Conservation (phyloP, 352 stramenopile species). For the Pythium utonaiense region DNA sequence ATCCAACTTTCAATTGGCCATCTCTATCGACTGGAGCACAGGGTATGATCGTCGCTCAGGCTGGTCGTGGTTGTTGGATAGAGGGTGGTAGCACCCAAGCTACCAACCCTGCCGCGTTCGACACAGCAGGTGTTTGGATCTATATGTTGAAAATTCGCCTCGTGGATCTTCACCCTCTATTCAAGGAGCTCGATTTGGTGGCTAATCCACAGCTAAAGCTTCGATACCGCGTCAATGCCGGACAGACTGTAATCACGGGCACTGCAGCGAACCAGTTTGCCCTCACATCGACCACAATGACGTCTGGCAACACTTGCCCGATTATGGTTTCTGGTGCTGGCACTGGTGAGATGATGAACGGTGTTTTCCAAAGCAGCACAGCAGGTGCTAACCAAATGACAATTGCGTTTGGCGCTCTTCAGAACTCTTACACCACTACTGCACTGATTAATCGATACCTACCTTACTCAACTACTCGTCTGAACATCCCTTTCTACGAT, state of each 20-base stretch:
- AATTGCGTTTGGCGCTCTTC: conserved; percentile 10
- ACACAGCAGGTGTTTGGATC: conserved; percentile 12
- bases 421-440: conserved; percentile 9
- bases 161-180: conserved; percentile 19
- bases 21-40: not conserved
- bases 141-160: conserved; percentile 26
- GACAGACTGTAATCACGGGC: conserved; percentile 8
- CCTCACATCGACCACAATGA: conserved; percentile 14
- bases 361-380: conserved; percentile 6
- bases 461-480: conserved; percentile 14
- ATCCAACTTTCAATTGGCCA: conserved; percentile 5
- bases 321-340: conserved; percentile 15
- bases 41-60: conserved; percentile 3
- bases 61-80: conserved; percentile 11
- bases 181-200: conserved; percentile 26
- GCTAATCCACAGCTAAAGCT: conserved; percentile 23
- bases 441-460: conserved; percentile 1
- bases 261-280: not conserved
- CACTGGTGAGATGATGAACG: conserved; percentile 10
- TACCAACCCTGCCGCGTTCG: conserved; percentile 2
- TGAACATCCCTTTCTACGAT: conserved; percentile 30
- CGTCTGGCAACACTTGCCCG: conserved; percentile 15
- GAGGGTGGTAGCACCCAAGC: no score
- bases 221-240: conserved; percentile 8
- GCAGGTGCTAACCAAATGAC: not conserved